phyloP scores from a whole-genome alignment of 768 basidiomycete species.

The Fistulinella prunicolor region DNA sequence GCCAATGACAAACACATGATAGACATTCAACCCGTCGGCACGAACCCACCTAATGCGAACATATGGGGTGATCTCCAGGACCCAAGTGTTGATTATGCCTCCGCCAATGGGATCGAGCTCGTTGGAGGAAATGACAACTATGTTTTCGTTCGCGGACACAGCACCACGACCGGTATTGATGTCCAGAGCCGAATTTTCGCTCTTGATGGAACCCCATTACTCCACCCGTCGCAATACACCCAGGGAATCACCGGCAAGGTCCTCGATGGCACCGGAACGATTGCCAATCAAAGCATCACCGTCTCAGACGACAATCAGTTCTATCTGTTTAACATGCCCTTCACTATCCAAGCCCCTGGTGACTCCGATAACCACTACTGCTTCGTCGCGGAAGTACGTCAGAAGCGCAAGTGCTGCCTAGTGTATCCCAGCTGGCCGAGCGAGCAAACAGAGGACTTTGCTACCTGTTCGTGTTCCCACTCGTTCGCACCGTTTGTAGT shows the following conservation, averaged over 20 bases:
- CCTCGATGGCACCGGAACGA: not conserved
- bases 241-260: not conserved
- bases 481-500: not conserved
- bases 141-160: conserved; percentile 11
- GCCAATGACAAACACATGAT: not conserved
- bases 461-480: conserved; percentile 1
- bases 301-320: not conserved
- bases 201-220: not conserved
- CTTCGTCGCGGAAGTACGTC: conserved; percentile 5
- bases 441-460: not conserved
- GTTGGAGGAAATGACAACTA: conserved; percentile 8
- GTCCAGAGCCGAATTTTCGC: conserved; percentile 4
- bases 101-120: not conserved
- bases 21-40: conserved; percentile 11
- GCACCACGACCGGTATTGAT: conserved; percentile 7
- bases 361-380: conserved; percentile 2
- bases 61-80: not conserved
- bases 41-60: not conserved
- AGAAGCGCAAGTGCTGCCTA: conserved; percentile 6
- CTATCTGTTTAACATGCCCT: conserved; percentile 7
- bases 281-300: conserved; percentile 6
- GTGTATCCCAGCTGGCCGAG: conserved; percentile 4
- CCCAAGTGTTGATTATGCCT: conserved; percentile 2
- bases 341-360: conserved; percentile 1
- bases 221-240: not conserved